Evolutionary conservation across 805 yeast species (phyloP), one percentile per base, ranked within the genome.

Genomic region (Scheffersomyces spartinae): DNA sequence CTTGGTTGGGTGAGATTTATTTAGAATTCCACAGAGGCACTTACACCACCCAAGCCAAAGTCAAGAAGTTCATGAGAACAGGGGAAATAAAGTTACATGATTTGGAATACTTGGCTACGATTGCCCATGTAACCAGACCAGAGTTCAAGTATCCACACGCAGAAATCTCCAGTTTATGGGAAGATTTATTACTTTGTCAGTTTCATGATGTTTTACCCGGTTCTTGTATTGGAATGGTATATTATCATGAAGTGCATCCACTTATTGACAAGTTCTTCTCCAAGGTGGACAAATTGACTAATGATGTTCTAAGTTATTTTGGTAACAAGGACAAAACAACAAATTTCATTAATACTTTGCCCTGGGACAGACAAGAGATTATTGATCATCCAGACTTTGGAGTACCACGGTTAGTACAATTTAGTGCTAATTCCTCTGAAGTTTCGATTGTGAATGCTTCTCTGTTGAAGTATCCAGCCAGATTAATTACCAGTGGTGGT

Each of bases 201-300:
- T 88, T 88, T 59, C 98, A 88, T 50, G 98, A 88, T 56, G 96
- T 88, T n/a, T 63, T 91, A 26, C 98, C 98, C 2, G 98, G 98
- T 3, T 78, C 94, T 5, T 83, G 95, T 52, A 88, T 88, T 42
- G 95, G 84, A 34, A 72, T 83, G 74, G 95, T 91, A 9, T 88
- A 60, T 34, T 60, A 91, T 45, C 74, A 70, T 25, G 85, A 84
- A 40, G 96, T 88, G 7, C 70, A 74, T 44, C 86, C 88, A 17
- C 74, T 82, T 70, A 64, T 86, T 39, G 60, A 57, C 5, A 53
- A 62, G 9, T 78, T 76, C 13, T 55, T 78, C 30, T 52, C 59
- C 11, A 54, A 57, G 13, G 74, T 77, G 20, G 62, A 67, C 20
- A 38, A 52, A 4, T 57, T 91, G 41, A 64, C 73, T 16, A 37